Evolutionary conservation across 176 grass and related monocot species (phyloP).

Genomic region (Aechmea fasciata): DNA sequence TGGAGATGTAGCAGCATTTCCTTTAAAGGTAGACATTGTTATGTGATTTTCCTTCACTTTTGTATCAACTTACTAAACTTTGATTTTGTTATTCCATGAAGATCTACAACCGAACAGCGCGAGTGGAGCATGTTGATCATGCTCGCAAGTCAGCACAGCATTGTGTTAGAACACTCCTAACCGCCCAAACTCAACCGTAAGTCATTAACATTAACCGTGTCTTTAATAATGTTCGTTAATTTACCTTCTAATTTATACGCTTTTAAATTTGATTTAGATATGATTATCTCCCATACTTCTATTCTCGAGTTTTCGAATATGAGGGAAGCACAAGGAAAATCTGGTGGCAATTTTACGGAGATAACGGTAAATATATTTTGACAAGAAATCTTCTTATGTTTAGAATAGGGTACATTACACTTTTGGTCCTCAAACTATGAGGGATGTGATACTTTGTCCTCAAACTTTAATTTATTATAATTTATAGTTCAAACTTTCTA

Average conservation of each 20-base stretch:
- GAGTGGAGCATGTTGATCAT: constrained; percentile 98
- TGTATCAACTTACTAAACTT: constrained; percentile 15
- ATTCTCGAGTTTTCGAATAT: constrained; percentile 91
- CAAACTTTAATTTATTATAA: too few species aligned
- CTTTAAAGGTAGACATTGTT: constrained; percentile 51
- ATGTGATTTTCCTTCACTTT: constrained; percentile 9
- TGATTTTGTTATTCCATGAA: constrained; percentile 10
- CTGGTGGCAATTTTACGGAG: constrained; percentile 99
- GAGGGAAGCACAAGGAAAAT: constrained; percentile 83
- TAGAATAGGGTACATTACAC: neutral
- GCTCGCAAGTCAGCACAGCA: constrained; percentile 91
- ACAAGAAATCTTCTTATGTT: neutral
- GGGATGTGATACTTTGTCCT: too few species aligned
- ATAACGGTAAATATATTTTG: constrained; percentile 51
- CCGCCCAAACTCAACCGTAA: constrained; percentile 79
- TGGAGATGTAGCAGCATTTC: constrained; percentile 96
- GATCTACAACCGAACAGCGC: constrained; percentile 53
- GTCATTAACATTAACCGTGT: constrained; percentile 10
- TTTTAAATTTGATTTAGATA: constrained; percentile 42
- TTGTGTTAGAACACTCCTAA: constrained; percentile 75
- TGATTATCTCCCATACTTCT: constrained; percentile 95
- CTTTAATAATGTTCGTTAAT: neutral
- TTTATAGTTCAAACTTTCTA: too few species aligned
- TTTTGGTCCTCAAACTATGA: too few species aligned
- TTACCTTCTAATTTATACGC: constrained; percentile 12